Conservation (phyloP, 805 yeast species). For the Cyberlindnera petersonii region DNA sequence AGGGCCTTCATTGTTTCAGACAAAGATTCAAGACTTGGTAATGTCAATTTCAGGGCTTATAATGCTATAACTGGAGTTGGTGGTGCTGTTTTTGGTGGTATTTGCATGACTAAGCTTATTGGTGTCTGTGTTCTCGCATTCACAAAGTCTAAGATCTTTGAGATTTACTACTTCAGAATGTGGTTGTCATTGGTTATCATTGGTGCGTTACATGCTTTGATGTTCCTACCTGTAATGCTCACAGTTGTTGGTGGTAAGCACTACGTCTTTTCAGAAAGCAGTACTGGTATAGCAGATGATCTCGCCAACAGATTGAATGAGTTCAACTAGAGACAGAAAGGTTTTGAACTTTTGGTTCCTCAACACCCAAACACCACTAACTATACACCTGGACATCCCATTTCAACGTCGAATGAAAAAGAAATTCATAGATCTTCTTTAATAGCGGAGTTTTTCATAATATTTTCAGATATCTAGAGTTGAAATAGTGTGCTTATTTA, state of each 20-base stretch:
- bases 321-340: conserved; percentile 11
- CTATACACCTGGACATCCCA: too few relatives aligned
- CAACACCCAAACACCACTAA: too few relatives aligned
- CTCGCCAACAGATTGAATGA: conserved; percentile 20
- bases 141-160: conserved; percentile 83
- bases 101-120: conserved; percentile 81
- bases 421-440: too few relatives aligned
- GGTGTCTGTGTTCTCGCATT: conserved; percentile 87
- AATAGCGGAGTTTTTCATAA: too few relatives aligned
- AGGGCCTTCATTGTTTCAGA: conserved; percentile 56
- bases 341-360: not conserved
- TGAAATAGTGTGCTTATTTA: too few relatives aligned
- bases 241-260: conserved; percentile 60
- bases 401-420: too few relatives aligned
- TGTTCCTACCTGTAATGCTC: conserved; percentile 73
- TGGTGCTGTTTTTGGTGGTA: conserved; percentile 86
- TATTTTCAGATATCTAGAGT: too few relatives aligned
- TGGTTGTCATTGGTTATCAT: conserved; percentile 78
- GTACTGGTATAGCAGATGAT: conserved; percentile 32
- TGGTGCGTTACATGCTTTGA: conserved; percentile 75
- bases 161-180: conserved; percentile 90
- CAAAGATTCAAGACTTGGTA: conserved; percentile 31
- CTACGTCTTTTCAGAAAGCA: conserved; percentile 38
- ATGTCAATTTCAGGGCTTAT: conserved; percentile 34
- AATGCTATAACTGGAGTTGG: conserved; percentile 78